A percentile compares a stretch with the other conserved stretches of the same genome.
These are phyloP conservation scores for Potentilla sterilis DNA, from an alignment of 306 rosid species.

Conservation along the genomic window DNA sequence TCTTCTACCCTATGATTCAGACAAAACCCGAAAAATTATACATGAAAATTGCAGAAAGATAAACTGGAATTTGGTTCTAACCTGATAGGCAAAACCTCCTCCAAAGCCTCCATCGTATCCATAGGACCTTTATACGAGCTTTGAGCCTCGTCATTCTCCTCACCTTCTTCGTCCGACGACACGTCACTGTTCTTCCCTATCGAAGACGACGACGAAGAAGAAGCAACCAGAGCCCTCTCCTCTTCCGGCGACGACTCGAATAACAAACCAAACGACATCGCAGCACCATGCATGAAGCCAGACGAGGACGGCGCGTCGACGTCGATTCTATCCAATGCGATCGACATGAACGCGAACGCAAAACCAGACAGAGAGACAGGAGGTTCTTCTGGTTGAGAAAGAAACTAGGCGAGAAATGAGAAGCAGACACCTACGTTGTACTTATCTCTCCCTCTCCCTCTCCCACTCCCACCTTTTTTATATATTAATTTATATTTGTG, in stretches of 20 bases:
- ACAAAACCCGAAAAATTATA: background rate
- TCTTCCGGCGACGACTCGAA: slow-evolving; percentile 24
- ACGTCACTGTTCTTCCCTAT: slow-evolving; percentile 83
- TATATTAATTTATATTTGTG: background rate
- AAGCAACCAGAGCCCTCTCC: slow-evolving; percentile 12
- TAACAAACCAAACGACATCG: slow-evolving; percentile 27
- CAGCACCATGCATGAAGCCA: slow-evolving; percentile 19
- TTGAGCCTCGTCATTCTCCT: slow-evolving; percentile 61
- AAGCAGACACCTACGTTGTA: background rate
- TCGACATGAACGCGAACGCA: slow-evolving; percentile 31
- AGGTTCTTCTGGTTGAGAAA: background rate
- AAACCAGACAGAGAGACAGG: background rate
- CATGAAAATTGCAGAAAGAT: background rate
- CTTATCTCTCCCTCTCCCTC: background rate
- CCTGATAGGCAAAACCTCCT: slow-evolving; percentile 82
- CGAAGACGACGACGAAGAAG: slow-evolving; percentile 60
- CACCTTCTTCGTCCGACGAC: slow-evolving; percentile 45
- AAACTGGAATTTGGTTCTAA: background rate
- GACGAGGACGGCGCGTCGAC: slow-evolving; percentile 30
- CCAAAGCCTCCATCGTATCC: slow-evolving; percentile 69
- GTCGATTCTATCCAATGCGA: slow-evolving; percentile 28
- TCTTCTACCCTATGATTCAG: background rate
- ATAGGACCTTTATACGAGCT: slow-evolving; percentile 62
- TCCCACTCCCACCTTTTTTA: background rate
- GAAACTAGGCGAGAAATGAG: background rate